Evolutionary conservation across 2,329 filamentous ascomycete genomes (phyloP).

Genomic region (Geoglossum cookeanum): DNA sequence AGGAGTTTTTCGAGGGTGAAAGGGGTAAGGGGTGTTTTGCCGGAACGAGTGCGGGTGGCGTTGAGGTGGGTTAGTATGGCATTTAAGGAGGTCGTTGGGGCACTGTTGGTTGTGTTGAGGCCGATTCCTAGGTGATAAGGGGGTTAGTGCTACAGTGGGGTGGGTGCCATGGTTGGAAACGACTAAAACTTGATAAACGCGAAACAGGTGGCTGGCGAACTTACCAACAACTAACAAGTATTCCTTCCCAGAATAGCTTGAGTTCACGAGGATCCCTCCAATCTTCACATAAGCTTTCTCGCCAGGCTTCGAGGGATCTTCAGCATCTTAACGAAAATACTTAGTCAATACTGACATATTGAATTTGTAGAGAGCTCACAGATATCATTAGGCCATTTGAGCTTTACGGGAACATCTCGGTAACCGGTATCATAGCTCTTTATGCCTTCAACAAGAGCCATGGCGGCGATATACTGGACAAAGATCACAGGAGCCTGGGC

Average conservation of each 20-base stretch:
- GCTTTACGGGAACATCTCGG: slow-evolving; percentile 52
- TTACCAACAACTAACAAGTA: slow-evolving; percentile 72
- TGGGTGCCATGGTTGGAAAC: not conserved
- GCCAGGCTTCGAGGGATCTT: slow-evolving; percentile 37
- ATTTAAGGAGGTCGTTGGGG: slow-evolving; percentile 74
- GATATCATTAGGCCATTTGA: slow-evolving; percentile 98
- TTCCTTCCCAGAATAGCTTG: slow-evolving; percentile 52
- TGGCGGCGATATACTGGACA: slow-evolving; percentile 77
- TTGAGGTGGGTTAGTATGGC: slow-evolving; percentile 34
- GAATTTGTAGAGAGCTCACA: slow-evolving; percentile 28
- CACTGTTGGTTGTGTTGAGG: slow-evolving; percentile 65
- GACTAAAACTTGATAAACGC: not conserved
- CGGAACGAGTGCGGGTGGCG: slow-evolving; percentile 24
- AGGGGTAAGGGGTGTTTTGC: slow-evolving; percentile 23
- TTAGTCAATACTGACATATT: not conserved
- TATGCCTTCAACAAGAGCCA: slow-evolving; percentile 72
- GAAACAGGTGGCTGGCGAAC: slow-evolving; percentile 16
- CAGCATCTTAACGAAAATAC: slow-evolving; percentile 33
- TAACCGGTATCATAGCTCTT: slow-evolving; percentile 63
- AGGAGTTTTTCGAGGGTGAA: slow-evolving; percentile 65
- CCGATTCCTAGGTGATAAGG: slow-evolving; percentile 28
- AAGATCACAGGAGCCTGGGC: slow-evolving; percentile 68
- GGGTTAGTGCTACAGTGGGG: not conserved
- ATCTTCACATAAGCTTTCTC: slow-evolving; percentile 58
- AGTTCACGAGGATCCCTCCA: slow-evolving; percentile 82